phyloP scores from a whole-genome alignment of 2,329 filamentous ascomycete genomes.

The Laburnicola sp. region DNA sequence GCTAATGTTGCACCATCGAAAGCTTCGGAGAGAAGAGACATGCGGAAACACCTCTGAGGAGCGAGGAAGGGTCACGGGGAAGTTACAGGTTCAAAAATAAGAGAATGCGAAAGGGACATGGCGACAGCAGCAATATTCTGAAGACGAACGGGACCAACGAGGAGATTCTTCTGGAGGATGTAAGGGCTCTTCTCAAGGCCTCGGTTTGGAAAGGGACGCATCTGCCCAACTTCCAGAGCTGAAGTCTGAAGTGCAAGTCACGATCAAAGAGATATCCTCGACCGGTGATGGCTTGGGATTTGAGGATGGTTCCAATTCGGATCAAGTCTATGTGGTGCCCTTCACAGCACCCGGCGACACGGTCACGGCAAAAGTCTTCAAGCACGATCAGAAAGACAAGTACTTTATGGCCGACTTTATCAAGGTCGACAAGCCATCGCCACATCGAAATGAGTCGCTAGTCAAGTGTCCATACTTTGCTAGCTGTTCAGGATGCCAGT shows the following conservation, averaged over 20 bases:
- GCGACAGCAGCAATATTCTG: conserved; percentile 39
- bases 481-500: conserved; percentile 86
- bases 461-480: conserved; percentile 85
- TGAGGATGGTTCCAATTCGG: conserved; percentile 61
- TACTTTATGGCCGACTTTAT: conserved; percentile 84
- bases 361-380: conserved; percentile 76
- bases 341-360: conserved; percentile 86
- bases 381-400: conserved; percentile 65
- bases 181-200: conserved; percentile 48
- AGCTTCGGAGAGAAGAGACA: conserved; percentile 41
- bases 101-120: conserved; percentile 51
- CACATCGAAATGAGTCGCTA: conserved; percentile 73
- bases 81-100: conserved; percentile 50
- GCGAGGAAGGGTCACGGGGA: conserved; percentile 39
- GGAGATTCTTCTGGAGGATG: conserved; percentile 53
- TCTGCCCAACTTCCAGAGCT: conserved; percentile 59
- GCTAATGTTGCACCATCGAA: conserved; percentile 34
- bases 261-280: conserved; percentile 81
- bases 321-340: conserved; percentile 80
- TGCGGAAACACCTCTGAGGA: conserved; percentile 38
- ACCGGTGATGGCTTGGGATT: conserved; percentile 88
- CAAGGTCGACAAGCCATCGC: conserved; percentile 72
- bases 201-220: conserved; percentile 26
- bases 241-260: conserved; percentile 77
- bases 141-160: conserved; percentile 53